These are phyloP conservation scores for Blastobotrys malaysiensis DNA, from an alignment of 1,139 yeast genomes.

Conservation along the genomic window DNA sequence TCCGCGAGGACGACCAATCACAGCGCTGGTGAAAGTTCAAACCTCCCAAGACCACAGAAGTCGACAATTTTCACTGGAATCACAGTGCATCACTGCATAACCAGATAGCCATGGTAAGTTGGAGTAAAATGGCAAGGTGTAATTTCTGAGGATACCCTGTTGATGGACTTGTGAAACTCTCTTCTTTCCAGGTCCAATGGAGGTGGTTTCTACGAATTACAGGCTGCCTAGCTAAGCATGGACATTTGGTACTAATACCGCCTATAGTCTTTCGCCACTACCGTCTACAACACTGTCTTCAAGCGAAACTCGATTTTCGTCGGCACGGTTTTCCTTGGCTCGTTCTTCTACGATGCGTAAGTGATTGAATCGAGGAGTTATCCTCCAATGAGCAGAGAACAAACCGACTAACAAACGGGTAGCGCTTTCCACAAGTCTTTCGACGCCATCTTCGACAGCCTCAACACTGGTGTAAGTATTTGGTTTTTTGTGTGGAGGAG, in stretches of 20 bases:
- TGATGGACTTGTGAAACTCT: background rate
- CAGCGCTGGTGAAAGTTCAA: background rate
- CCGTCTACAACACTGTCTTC: conserved; percentile 65
- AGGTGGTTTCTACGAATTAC: background rate
- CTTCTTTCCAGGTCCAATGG: background rate
- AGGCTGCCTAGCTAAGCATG: background rate
- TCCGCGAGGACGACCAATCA: background rate
- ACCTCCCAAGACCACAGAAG: background rate
- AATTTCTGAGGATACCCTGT: background rate
- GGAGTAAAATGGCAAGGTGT: background rate
- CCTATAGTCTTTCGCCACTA: conserved; percentile 42
- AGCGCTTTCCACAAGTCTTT: conserved; percentile 69
- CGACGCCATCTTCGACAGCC: conserved; percentile 77
- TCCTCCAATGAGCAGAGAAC: background rate
- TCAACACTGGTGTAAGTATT: conserved; percentile 65
- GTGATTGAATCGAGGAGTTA: conserved; percentile 20
- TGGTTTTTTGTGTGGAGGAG: background rate
- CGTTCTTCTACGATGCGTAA: conserved; percentile 81
- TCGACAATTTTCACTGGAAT: background rate
- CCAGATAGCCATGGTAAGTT: background rate
- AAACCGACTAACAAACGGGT: conserved; percentile 7
- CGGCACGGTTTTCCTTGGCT: conserved; percentile 76
- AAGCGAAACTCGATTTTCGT: conserved; percentile 93
- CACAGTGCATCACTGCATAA: background rate
- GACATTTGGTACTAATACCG: background rate